These are phyloP conservation scores for Neoboletus brunneissimus DNA, from an alignment of 768 basidiomycete species.

Conservation along the genomic window DNA sequence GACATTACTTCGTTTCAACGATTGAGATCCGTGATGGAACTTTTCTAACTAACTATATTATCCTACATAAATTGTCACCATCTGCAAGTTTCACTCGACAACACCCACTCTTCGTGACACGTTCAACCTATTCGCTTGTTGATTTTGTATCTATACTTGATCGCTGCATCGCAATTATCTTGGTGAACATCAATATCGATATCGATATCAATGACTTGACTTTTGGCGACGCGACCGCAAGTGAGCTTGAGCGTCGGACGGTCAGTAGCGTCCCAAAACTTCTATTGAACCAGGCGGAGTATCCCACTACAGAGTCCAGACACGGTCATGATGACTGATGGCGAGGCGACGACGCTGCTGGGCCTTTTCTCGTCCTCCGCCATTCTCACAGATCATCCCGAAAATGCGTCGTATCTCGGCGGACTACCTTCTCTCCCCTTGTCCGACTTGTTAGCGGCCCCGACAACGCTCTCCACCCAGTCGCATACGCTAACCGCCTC, in stretches of 20 bases:
- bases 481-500: slow-evolving; percentile 86
- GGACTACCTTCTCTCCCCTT: slow-evolving; percentile 67
- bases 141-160: slow-evolving; percentile 17
- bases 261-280: background rate
- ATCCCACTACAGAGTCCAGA: background rate
- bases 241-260: background rate
- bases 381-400: slow-evolving; percentile 13
- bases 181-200: background rate
- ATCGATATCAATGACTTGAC: background rate
- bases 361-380: slow-evolving; percentile 27
- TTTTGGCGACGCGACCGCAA: background rate
- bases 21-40: background rate
- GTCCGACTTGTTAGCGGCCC: slow-evolving; percentile 67
- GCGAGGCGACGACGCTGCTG: slow-evolving; percentile 23
- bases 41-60: slow-evolving; percentile 1
- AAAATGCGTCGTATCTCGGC: slow-evolving; percentile 52
- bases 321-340: slow-evolving; percentile 24
- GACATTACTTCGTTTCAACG: slow-evolving; percentile 3
- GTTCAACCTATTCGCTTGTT: background rate
- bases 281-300: background rate
- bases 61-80: background rate
- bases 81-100: background rate
- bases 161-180: background rate
- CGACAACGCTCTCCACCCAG: slow-evolving; percentile 74
- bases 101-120: background rate